These are phyloP conservation scores for Beauveria caledonica DNA, from an alignment of 2,329 filamentous ascomycete genomes.

Conservation along the genomic window DNA sequence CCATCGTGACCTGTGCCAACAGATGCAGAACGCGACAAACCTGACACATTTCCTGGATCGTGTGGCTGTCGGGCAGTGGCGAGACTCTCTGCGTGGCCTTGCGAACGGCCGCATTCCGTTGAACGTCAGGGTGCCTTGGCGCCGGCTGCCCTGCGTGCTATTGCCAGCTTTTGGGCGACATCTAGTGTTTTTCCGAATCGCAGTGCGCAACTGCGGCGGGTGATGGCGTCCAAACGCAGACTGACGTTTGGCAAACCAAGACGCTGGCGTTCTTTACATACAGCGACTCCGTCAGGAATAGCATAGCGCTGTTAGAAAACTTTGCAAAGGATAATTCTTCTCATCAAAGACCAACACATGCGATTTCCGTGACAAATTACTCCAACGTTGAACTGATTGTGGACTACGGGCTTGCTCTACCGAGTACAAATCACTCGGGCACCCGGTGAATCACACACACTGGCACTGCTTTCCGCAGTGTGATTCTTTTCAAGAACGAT, in stretches of 20 bases:
- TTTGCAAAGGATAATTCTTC: slow-evolving; percentile 33
- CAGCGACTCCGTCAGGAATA: slow-evolving; percentile 33
- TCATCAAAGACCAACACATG: slow-evolving; percentile 37
- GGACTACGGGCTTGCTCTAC: slow-evolving; percentile 49
- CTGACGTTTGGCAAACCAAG: slow-evolving; percentile 53
- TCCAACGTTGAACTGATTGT: slow-evolving; percentile 29
- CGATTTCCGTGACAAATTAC: slow-evolving; percentile 27
- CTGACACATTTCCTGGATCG: slow-evolving; percentile 48
- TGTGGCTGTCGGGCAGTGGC: slow-evolving; percentile 53
- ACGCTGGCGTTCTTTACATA: slow-evolving; percentile 49
- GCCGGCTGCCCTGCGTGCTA: slow-evolving; percentile 51
- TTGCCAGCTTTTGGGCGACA: slow-evolving; percentile 38
- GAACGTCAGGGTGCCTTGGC: slow-evolving; percentile 57
- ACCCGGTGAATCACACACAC: slow-evolving; percentile 53
- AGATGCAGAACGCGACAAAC: slow-evolving; percentile 41
- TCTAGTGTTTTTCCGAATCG: slow-evolving; percentile 43
- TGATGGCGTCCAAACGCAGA: slow-evolving; percentile 37
- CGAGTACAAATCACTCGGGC: slow-evolving; percentile 39
- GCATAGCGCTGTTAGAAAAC: slow-evolving; percentile 35
- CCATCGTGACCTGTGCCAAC: too few species aligned
- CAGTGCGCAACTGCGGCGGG: slow-evolving; percentile 32
- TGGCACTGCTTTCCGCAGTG: slow-evolving; percentile 56
- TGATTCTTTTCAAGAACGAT: slow-evolving; percentile 48
- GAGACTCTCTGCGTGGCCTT: slow-evolving; percentile 51
- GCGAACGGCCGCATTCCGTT: slow-evolving; percentile 57